phyloP scores from a whole-genome alignment of 2,329 filamentous ascomycete species.

The Parastagonospora avenae region DNA sequence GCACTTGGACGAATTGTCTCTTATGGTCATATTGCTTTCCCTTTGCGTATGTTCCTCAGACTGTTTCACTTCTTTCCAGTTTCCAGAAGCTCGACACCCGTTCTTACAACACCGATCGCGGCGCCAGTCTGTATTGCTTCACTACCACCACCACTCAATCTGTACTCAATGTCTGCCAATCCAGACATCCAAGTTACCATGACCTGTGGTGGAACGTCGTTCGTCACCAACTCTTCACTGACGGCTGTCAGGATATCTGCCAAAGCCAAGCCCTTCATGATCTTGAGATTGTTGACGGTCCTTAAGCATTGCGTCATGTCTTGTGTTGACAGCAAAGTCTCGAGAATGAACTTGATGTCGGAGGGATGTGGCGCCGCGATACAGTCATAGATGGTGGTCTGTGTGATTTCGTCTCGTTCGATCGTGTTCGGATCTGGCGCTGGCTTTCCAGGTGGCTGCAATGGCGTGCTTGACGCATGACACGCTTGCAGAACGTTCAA shows the following conservation, averaged over 20 bases:
- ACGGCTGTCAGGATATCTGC: slow-evolving; percentile 92
- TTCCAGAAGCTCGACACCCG: slow-evolving; percentile 74
- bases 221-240: slow-evolving; percentile 77
- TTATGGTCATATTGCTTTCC: not conserved
- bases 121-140: slow-evolving; percentile 92
- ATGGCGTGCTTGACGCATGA: slow-evolving; percentile 80
- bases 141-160: slow-evolving; percentile 83
- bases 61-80: slow-evolving; percentile 31
- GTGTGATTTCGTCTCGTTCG: slow-evolving; percentile 82
- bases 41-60: not conserved
- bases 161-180: slow-evolving; percentile 89
- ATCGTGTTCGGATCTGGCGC: slow-evolving; percentile 61
- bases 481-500: slow-evolving; percentile 96
- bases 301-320: slow-evolving; percentile 89
- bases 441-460: slow-evolving; percentile 55
- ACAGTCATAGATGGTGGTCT: slow-evolving; percentile 93
- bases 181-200: slow-evolving; percentile 92
- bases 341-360: slow-evolving; percentile 82
- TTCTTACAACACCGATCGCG: slow-evolving; percentile 84
- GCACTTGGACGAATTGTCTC: not conserved
- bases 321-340: slow-evolving; percentile 79
- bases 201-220: slow-evolving; percentile 85
- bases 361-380: slow-evolving; percentile 92
- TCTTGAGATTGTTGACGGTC: slow-evolving; percentile 87
- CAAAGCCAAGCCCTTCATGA: slow-evolving; percentile 81